Conservation (phyloP, 768 basidiomycete species). For the Tulasnella sp. region DNA sequence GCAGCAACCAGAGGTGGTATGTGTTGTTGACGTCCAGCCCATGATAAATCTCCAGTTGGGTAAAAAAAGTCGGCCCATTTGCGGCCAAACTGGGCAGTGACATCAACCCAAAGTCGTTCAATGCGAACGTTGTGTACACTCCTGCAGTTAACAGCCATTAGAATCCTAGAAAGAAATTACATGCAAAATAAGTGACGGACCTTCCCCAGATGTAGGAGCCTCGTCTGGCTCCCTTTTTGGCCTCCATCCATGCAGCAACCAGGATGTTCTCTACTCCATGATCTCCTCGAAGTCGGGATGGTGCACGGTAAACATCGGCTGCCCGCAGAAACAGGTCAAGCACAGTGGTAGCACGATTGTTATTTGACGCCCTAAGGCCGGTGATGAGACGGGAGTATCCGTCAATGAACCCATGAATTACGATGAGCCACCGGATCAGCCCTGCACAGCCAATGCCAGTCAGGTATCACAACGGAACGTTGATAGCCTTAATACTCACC, state of each 20-base stretch:
- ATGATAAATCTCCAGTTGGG: slow-evolving; percentile 45
- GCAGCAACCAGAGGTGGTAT: slow-evolving; percentile 52
- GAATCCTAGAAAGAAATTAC: background rate
- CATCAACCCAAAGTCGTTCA: slow-evolving; percentile 53
- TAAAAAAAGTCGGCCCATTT: slow-evolving; percentile 53
- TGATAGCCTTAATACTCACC: slow-evolving; percentile 32
- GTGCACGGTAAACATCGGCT: slow-evolving; percentile 35
- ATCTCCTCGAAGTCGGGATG: slow-evolving; percentile 41
- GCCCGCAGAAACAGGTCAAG: slow-evolving; percentile 40
- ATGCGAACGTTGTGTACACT: slow-evolving; percentile 52
- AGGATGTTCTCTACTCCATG: slow-evolving; percentile 42
- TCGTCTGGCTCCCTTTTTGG: slow-evolving; percentile 35
- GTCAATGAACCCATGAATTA: slow-evolving; percentile 41
- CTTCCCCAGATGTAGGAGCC: slow-evolving; percentile 44
- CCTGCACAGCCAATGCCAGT: background rate
- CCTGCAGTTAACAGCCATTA: slow-evolving; percentile 41
- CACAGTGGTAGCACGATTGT: slow-evolving; percentile 43
- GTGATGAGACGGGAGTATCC: slow-evolving; percentile 41
- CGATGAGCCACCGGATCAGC: slow-evolving; percentile 39
- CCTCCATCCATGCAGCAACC: slow-evolving; percentile 42
- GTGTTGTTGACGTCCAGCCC: slow-evolving; percentile 43
- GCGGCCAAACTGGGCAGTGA: slow-evolving; percentile 48
- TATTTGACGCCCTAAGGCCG: slow-evolving; percentile 38
- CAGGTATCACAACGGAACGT: background rate
- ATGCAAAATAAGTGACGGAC: slow-evolving; percentile 1